A percentile compares a stretch with the other conserved stretches of the same genome.
phyloP scores from a whole-genome alignment of 192 early-diverging fungal genomes.

The Backusella circina region DNA sequence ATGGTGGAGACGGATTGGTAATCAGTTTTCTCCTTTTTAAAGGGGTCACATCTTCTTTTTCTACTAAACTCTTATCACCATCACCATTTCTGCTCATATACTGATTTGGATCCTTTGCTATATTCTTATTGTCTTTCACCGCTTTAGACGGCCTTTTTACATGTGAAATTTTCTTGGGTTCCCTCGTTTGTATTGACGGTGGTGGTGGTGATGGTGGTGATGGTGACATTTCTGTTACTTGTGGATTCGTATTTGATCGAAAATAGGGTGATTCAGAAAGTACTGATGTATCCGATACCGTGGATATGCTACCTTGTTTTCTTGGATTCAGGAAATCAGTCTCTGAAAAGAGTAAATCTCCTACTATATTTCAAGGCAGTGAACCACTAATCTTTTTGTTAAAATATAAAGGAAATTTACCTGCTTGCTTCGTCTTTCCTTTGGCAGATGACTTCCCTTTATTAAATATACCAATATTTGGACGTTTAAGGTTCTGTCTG shows the following conservation, averaged over 20 bases:
- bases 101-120: background rate
- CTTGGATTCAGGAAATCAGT: background rate
- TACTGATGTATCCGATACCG: background rate
- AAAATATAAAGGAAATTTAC: background rate
- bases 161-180: background rate
- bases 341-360: conserved; percentile 9
- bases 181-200: background rate
- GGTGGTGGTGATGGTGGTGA: background rate
- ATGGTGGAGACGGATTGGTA: background rate
- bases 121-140: background rate
- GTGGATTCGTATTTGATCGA: background rate
- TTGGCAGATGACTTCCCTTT: conserved; percentile 15
- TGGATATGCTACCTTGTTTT: background rate
- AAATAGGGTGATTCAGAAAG: background rate
- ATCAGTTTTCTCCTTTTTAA: background rate
- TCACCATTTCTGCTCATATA: background rate
- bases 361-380: background rate
- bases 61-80: background rate
- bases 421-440: background rate
- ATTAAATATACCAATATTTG: conserved; percentile 11
- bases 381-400: background rate
- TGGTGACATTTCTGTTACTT: background rate
- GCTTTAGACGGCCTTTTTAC: background rate
- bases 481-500: background rate
- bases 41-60: background rate